phyloP scores from a whole-genome alignment of 2,329 filamentous ascomycete genomes.

The Sphaerulina musiva region DNA sequence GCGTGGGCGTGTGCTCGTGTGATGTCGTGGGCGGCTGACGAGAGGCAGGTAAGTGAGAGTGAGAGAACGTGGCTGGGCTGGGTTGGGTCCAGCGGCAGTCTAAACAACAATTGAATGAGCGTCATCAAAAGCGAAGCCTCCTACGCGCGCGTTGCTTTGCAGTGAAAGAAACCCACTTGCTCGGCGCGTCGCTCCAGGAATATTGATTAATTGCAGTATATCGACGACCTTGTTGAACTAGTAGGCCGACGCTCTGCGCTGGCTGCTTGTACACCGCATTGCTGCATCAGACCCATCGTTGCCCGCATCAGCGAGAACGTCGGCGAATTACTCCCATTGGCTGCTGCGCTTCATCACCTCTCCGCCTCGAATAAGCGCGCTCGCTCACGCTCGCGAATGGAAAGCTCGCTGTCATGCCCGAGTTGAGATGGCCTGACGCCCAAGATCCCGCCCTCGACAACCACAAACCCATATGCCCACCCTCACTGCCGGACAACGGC shows the following conservation, averaged over 20 bases:
- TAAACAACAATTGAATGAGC: not conserved
- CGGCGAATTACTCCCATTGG: not conserved
- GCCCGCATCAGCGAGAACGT: too few relatives aligned
- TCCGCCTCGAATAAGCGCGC: too few relatives aligned
- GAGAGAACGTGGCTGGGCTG: not conserved
- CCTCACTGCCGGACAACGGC: constrained; percentile 3
- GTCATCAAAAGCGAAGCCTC: not conserved
- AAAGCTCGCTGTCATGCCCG: not conserved
- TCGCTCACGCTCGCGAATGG: too few relatives aligned
- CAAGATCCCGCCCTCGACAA: not conserved
- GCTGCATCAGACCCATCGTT: too few relatives aligned
- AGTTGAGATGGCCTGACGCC: constrained; percentile 2
- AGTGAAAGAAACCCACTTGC: too few relatives aligned
- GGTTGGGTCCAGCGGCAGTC: not conserved
- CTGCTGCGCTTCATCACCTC: too few relatives aligned
- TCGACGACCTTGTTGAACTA: too few relatives aligned
- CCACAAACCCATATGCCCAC: not conserved
- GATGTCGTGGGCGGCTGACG: not conserved
- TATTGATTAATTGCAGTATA: too few relatives aligned
- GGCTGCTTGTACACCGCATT: too few relatives aligned
- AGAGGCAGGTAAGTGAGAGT: not conserved
- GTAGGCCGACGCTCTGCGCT: too few relatives aligned
- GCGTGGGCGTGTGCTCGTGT: not conserved
- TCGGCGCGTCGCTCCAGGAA: too few relatives aligned
- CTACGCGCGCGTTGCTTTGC: too few relatives aligned